Evolutionary conservation across 306 rosid genomes (phyloP).

Genomic region (Fragaria nilgerrensis): DNA sequence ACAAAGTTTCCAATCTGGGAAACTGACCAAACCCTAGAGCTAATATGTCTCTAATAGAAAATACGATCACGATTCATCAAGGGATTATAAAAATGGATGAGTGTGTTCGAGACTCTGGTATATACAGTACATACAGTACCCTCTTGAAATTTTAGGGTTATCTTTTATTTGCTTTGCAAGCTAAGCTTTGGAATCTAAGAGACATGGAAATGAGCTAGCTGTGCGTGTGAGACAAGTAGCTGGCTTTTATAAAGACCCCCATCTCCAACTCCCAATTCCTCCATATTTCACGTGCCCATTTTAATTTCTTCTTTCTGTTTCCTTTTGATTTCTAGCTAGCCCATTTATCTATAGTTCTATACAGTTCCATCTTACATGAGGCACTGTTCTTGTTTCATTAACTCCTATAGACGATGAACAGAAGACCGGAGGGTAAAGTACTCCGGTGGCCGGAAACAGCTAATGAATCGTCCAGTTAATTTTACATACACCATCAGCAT

Average conservation of each 20-base stretch:
- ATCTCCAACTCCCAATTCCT: slow-evolving; percentile 29
- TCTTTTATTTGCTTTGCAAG: slow-evolving; percentile 1
- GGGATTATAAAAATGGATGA: neutral
- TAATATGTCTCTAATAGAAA: neutral
- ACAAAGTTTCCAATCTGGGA: slow-evolving; percentile 42
- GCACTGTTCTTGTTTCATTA: slow-evolving; percentile 5
- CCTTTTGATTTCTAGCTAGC: slow-evolving; percentile 18
- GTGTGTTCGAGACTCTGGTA: neutral
- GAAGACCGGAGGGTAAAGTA: neutral
- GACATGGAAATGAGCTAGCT: slow-evolving; percentile 65
- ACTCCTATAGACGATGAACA: too few species aligned
- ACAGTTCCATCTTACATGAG: slow-evolving; percentile 8
- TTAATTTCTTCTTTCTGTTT: slow-evolving; percentile 16
- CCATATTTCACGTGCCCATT: slow-evolving; percentile 44
- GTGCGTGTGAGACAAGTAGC: slow-evolving; percentile 61
- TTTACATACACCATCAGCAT: neutral
- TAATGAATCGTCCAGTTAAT: neutral
- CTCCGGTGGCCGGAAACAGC: neutral
- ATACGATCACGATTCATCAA: neutral
- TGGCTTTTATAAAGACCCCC: slow-evolving; percentile 45
- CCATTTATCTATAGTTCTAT: neutral
- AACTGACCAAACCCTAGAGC: slow-evolving; percentile 9
- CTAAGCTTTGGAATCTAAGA: neutral
- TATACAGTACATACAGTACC: neutral
- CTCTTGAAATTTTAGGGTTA: neutral